A percentile compares a stretch with the other conserved stretches of the same genome.
phyloP scores from a whole-genome alignment of 257 asterid species.

The Mitragyna speciosa region DNA sequence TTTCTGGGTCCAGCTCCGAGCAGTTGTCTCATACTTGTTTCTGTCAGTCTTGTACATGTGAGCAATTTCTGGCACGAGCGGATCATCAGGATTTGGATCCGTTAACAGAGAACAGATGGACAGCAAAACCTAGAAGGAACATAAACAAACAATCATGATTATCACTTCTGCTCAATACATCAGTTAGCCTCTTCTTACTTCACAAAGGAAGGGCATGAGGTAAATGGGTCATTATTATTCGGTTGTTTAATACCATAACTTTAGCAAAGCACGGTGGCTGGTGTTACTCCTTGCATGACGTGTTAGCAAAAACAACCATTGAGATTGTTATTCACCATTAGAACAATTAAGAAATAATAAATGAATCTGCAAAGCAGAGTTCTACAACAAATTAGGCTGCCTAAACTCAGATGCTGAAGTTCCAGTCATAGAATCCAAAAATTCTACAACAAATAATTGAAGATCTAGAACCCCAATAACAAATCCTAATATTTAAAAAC shows the following conservation, averaged over 20 bases:
- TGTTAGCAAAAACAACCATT: background rate
- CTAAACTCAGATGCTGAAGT: background rate
- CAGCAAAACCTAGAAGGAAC: constrained; percentile 34
- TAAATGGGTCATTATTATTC: background rate
- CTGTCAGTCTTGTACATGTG: constrained; percentile 45
- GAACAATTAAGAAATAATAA: background rate
- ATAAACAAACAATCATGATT: background rate
- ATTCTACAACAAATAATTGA: background rate
- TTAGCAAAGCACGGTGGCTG: background rate
- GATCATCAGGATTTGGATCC: constrained; percentile 47
- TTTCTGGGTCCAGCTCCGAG: constrained; percentile 46
- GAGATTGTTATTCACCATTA: background rate
- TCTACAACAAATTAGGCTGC: background rate
- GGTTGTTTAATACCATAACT: background rate
- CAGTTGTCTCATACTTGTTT: constrained; percentile 41
- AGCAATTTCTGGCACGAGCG: constrained; percentile 45
- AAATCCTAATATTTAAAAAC: background rate
- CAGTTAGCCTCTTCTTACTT: background rate
- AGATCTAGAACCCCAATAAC: background rate
- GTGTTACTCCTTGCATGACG: too few relatives aligned
- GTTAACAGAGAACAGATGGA: constrained; percentile 41
- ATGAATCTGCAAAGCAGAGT: too few relatives aligned
- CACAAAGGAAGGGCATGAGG: too few relatives aligned
- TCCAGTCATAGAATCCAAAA: background rate
- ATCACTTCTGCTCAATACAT: background rate